Evolutionary conservation across 768 basidiomycete species (phyloP).

Genomic region (Phylloporus scabripes): DNA sequence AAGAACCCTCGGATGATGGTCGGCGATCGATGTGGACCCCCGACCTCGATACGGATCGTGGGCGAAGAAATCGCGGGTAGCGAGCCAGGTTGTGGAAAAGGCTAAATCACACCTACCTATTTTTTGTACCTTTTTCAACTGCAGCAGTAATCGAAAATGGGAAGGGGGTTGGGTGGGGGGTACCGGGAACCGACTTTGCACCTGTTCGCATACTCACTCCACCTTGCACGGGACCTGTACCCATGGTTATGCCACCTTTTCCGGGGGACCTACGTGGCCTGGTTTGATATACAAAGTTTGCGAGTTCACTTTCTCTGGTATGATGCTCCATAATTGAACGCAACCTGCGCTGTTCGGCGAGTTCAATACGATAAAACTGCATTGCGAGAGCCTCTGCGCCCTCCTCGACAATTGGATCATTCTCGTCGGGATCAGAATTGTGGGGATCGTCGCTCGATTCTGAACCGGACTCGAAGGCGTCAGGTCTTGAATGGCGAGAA

Average conservation of each 20-base stretch:
- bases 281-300: not conserved
- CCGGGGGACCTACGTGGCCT: conserved; percentile 8
- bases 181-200: conserved; percentile 16
- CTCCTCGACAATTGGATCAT: conserved; percentile 48
- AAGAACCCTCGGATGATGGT: not conserved
- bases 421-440: conserved; percentile 30
- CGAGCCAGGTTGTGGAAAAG: not conserved
- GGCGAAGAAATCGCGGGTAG: not conserved
- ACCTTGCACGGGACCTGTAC: not conserved
- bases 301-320: conserved; percentile 48
- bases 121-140: conserved; percentile 91
- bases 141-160: conserved; percentile 95
- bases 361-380: conserved; percentile 92
- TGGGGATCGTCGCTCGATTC: conserved; percentile 34
- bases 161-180: conserved; percentile 34
- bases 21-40: not conserved
- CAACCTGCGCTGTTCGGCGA: conserved; percentile 83
- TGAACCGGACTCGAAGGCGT: conserved; percentile 23
- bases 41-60: not conserved
- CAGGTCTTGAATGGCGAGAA: conserved; percentile 14
- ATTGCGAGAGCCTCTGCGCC: conserved; percentile 77
- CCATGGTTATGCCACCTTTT: not conserved
- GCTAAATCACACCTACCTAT: conserved; percentile 51
- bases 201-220: conserved; percentile 2
- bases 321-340: conserved; percentile 93